Percentiles rank a stretch among this genome's conserved stretches.
Evolutionary conservation across 306 rosid genomes (phyloP).

Genomic region (Prosopis cineraria): DNA sequence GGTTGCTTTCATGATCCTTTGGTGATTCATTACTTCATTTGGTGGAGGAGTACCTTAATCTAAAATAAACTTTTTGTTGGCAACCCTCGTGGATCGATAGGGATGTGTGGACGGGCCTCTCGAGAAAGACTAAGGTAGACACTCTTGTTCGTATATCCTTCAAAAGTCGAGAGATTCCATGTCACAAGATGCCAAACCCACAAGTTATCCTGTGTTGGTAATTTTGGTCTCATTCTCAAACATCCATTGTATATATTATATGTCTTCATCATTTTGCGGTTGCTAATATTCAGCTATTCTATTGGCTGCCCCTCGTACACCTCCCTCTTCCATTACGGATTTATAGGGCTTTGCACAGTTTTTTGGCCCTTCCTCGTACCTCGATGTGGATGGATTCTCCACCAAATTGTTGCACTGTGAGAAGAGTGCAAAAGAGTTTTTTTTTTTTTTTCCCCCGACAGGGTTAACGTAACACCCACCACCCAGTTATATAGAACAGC

Average conservation of each 20-base stretch:
- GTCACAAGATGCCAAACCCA: constrained; percentile 17
- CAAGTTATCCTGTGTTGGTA: not conserved
- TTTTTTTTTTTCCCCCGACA: too few species aligned
- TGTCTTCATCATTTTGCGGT: not conserved
- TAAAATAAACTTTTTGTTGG: constrained; percentile 6
- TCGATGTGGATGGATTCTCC: not conserved
- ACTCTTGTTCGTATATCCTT: not conserved
- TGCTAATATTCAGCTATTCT: too few species aligned
- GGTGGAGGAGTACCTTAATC: constrained; percentile 29
- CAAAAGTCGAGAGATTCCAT: constrained; percentile 10
- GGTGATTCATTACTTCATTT: constrained; percentile 28
- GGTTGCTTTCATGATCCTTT: constrained; percentile 26
- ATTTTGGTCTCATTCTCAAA: not conserved
- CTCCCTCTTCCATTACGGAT: not conserved
- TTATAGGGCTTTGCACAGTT: not conserved
- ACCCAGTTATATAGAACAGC: not conserved
- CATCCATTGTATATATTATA: not conserved
- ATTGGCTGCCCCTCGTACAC: not conserved
- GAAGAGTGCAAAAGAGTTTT: too few species aligned
- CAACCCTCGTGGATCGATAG: constrained; percentile 22
- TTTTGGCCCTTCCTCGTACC: not conserved
- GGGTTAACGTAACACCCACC: not conserved
- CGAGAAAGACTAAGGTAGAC: not conserved
- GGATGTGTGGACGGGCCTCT: constrained; percentile 7
- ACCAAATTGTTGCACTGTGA: not conserved